Evolutionary conservation across 495 filamentous ascomycete genomes (phyloP), one percentile per base, ranked within the genome.

Genomic region (Venustampulla echinocandica): DNA sequence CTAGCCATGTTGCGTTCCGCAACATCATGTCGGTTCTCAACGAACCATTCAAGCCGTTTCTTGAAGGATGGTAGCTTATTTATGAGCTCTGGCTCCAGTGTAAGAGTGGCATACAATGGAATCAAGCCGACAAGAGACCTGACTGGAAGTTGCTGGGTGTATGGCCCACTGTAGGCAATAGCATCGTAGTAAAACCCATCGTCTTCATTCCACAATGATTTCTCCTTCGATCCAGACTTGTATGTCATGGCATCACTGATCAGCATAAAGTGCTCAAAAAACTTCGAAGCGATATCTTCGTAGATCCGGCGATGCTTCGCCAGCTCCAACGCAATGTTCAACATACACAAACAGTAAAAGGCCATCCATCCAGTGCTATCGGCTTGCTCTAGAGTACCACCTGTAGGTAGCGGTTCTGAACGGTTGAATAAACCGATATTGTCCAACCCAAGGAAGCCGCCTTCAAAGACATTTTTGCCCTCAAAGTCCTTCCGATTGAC

Each of bases 311-410:
- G 80, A 61, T 95, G 88, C 67, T 95, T 97, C 18, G 90, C 89
- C 46, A 97, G 69, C 64, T 95, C 90, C 17, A 97, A 73, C 9
- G 89, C 82, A 57, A 97, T 96, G 61, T 97, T 97, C 55, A 97
- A 72, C 90, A 97, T 97, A 66, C 76, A 83, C 42, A 97, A 68
- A 52, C 79, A 94, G 66, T 95, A 97, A 60, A 95, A 96, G 11
- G 83, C 90, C 90, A 97, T 97, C 90, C 90, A 97, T 41, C 90
- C 90, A 4, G 90, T 97, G 54, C 87, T 93, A 70, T 97, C 90
- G 9, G 90, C 90, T 67, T 97, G 90, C 64, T 96, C 90, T 14
- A 97, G 73, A 2, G 85, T 81, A 61, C 90, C 90, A 15, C 90
- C 90, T 0, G 92, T 96, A 10, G 90, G 90, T 23, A 97, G 69